Percentiles rank a stretch among this genome's conserved stretches.
These are phyloP conservation scores for Penicillium sp. DNA, from an alignment of 2,329 filamentous ascomycete species.

Conservation along the genomic window DNA sequence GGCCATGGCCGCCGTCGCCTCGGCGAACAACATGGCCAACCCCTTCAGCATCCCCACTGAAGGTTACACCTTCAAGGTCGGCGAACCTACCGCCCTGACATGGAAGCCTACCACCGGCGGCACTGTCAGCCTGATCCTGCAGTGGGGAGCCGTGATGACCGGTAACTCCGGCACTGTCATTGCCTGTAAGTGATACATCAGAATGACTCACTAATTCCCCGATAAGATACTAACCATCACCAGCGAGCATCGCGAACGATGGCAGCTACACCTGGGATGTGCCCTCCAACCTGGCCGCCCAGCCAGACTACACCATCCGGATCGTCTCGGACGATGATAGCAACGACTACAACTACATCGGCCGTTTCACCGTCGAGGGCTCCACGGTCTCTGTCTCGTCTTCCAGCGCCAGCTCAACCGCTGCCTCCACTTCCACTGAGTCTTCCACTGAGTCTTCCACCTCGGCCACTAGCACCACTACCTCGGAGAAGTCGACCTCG, in stretches of 20 bases:
- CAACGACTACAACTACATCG: constrained; percentile 50
- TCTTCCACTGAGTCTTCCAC: constrained; percentile 14
- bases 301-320: constrained; percentile 52
- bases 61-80: constrained; percentile 47
- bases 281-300: constrained; percentile 38
- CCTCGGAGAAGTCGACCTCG: constrained; percentile 14
- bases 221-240: not conserved
- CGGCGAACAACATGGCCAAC: constrained; percentile 43
- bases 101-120: constrained; percentile 51
- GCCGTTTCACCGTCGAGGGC: constrained; percentile 50
- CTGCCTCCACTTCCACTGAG: constrained; percentile 20
- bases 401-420: constrained; percentile 29
- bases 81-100: constrained; percentile 44
- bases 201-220: not conserved
- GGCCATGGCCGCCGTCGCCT: constrained; percentile 43
- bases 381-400: constrained; percentile 35
- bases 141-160: constrained; percentile 43
- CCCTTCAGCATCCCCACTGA: constrained; percentile 46
- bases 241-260: constrained; percentile 48
- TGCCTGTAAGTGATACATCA: constrained; percentile 38
- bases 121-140: constrained; percentile 52
- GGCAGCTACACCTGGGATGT: constrained; percentile 51
- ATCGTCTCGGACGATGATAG: constrained; percentile 50
- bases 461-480: constrained; percentile 23
- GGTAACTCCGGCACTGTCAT: constrained; percentile 41